Percentiles rank a stretch among this genome's conserved stretches.
Evolutionary conservation across 1,284 basidiomycete genomes (phyloP).

Genomic region (Trametes polyzona): DNA sequence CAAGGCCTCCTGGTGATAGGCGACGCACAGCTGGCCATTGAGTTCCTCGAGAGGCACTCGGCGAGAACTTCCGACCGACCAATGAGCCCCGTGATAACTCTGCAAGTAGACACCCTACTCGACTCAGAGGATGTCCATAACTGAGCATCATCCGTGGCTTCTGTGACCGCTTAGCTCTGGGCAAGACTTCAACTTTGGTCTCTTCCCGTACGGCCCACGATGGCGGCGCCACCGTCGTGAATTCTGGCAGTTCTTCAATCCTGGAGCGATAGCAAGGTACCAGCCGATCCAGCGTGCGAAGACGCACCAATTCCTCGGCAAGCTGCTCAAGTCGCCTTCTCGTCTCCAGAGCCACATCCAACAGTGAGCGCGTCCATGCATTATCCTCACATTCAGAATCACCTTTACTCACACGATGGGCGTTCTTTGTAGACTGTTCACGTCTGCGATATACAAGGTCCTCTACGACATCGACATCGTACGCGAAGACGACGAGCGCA

Average conservation of each 20-base stretch:
- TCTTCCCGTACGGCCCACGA: conserved; percentile 20
- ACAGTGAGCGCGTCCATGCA: too few species aligned
- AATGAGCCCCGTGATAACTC: not conserved
- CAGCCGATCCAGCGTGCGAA: conserved; percentile 6
- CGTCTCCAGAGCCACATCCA: not conserved
- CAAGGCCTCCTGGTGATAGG: conserved; percentile 10
- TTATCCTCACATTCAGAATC: too few species aligned
- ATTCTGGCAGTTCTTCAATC: conserved; percentile 25
- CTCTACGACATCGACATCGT: conserved; percentile 16
- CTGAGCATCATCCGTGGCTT: not conserved
- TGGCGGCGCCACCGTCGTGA: conserved; percentile 26
- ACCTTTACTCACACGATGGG: too few species aligned
- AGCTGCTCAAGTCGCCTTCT: not conserved
- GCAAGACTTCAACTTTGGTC: conserved; percentile 18
- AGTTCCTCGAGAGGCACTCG: conserved; percentile 19
- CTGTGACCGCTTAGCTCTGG: conserved; percentile 7
- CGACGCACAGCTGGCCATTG: conserved; percentile 7
- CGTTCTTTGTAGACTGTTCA: too few species aligned
- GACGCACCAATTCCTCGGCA: conserved; percentile 19
- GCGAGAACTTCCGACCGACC: conserved; percentile 11
- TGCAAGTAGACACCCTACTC: conserved; percentile 16
- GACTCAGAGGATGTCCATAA: conserved; percentile 8
- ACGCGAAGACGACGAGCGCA: conserved; percentile 5
- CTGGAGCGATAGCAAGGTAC: conserved; percentile 5
- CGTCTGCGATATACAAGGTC: not conserved